Evolutionary conservation across 495 filamentous ascomycete genomes (phyloP), one percentile per base, ranked within the genome.

Genomic region (Glonium stellatum): DNA sequence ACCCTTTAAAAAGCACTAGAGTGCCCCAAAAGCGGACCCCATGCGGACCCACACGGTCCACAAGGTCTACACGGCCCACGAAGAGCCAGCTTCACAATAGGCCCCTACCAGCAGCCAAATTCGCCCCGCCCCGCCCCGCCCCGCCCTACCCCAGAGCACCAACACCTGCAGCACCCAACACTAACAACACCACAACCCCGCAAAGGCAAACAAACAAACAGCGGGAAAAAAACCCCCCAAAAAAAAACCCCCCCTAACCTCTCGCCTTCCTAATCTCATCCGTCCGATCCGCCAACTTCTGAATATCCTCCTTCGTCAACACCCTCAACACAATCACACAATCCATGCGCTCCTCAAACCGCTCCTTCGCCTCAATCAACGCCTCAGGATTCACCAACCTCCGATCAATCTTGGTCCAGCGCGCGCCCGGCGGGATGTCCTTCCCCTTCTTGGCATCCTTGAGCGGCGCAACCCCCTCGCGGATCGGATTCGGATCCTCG

Each of bases 391-490:
- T 95, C 65, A 95, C 89, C 55, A 92, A 78, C 54, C 84, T 81
- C 27, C 90, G 81, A 71, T 85, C 87, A 68, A 95, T 88, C 77
- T 92, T 95, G 41, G 90, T 95, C 90, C 90, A 95, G 47, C 88
- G 80, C 4, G 90, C 90, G 36, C 84, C 86, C 0, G 84, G 76
- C 5, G 89, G 90, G 55, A 92, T 88, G 22, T 84, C 83, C 61
- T 84, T 77, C 44, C 66, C 70, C 72, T 89, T 87, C 57, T 77
- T 72, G 51, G 87, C 84, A 54, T 91, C 88, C 72, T 92, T 93
- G 68, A 91, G 80, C 15, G 90, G 90, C 4, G 89, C 88, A 13
- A 93, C 90, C n/a, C 90, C 90, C 68, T 95, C 89, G 25, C 90
- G 77, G n/a, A 92, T 81, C 0, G 86, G 83, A 54, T 86, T 82